phyloP scores from a whole-genome alignment of 371 early-diverging fungal species.

The Mortierella sp. region DNA sequence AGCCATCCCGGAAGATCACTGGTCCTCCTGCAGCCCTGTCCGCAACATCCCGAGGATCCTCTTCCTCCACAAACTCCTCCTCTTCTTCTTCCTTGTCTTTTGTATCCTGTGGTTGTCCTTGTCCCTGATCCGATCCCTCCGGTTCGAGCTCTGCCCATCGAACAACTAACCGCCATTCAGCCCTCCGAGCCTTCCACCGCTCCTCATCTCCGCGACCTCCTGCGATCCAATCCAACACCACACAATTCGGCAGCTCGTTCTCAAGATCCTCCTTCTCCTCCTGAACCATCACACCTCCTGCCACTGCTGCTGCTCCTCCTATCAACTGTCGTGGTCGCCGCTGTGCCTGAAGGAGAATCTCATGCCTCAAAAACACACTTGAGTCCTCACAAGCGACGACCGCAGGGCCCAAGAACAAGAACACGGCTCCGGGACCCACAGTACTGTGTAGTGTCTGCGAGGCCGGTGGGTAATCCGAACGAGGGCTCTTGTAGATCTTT shows the following conservation, averaged over 20 bases:
- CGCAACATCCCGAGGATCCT: constrained; percentile 53
- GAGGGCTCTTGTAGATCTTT: constrained; percentile 49
- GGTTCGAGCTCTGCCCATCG: constrained; percentile 56
- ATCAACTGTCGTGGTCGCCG: background rate
- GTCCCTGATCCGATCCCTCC: background rate
- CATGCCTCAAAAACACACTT: constrained; percentile 51
- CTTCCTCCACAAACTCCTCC: constrained; percentile 46
- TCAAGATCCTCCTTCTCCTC: constrained; percentile 19
- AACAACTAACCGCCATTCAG: constrained; percentile 51
- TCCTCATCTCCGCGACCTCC: constrained; percentile 55
- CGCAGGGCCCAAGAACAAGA: constrained; percentile 47
- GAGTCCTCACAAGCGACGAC: constrained; percentile 56
- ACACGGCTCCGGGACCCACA: constrained; percentile 36
- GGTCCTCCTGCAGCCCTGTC: constrained; percentile 52
- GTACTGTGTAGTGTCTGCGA: constrained; percentile 54
- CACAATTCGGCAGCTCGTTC: constrained; percentile 48
- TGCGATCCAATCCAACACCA: constrained; percentile 55
- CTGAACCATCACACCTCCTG: background rate
- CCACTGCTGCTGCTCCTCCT: background rate
- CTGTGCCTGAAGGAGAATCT: constrained; percentile 45
- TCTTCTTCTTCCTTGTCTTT: constrained; percentile 7
- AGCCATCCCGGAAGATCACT: constrained; percentile 51
- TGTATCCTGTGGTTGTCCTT: background rate
- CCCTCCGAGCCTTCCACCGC: constrained; percentile 47
- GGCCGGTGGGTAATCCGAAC: constrained; percentile 40